Base-by-base conservation (phyloP, 495 filamentous ascomycete genomes). In the Arthonia radiata region DNA sequence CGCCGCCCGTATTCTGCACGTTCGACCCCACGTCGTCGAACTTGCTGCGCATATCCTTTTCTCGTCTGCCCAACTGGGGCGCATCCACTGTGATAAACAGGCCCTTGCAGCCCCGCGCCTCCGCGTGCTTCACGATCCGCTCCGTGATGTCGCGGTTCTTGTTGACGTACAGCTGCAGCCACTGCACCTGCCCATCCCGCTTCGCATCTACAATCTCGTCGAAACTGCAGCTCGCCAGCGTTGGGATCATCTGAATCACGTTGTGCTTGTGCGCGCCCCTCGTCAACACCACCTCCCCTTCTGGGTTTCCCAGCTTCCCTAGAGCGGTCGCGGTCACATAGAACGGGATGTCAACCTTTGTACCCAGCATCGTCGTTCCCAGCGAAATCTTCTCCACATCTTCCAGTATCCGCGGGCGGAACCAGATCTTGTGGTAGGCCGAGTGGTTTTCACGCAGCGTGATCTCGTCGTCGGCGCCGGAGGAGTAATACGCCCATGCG, bases 21-120 rank as follows among this genome's bases (percentile, higher is more conserved):
- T 71, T 75, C 11, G 72, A 80, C 8, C 82, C 86, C 5, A 58
- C 55, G 32, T 91, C 89, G 17, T 63, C 65, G 49, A 93, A 97
- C 43, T 93, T 94, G 18, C 64, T 65, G 16, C 86, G 73, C 83
- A 94, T 93, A 37, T 72, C 64, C 53, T 94, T 94, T 50, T 99
- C 86, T 27, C 86, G 63, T 9, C 89, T 71, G 12, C 86, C 89
- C 8, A 94, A 65, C 43, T 94, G 86, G 2, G 86, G 89, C 18
- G 86, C 86, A 41, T 99, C 86, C 23, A 99, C 86, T 4, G 86
- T 99, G 52, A 99, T 93, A 58, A 94, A 94, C 5, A 99, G 62
- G 4, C 73, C 86, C 52, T 83, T 91, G 57, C 83, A 92, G 15
- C 86, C 89, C 30, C 83, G 71, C 39, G 56, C 57, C 48, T 94